Percentiles rank a stretch among this genome's conserved stretches.
phyloP scores from a whole-genome alignment of 2,329 filamentous ascomycete genomes.

The Rutstroemia sp. region DNA sequence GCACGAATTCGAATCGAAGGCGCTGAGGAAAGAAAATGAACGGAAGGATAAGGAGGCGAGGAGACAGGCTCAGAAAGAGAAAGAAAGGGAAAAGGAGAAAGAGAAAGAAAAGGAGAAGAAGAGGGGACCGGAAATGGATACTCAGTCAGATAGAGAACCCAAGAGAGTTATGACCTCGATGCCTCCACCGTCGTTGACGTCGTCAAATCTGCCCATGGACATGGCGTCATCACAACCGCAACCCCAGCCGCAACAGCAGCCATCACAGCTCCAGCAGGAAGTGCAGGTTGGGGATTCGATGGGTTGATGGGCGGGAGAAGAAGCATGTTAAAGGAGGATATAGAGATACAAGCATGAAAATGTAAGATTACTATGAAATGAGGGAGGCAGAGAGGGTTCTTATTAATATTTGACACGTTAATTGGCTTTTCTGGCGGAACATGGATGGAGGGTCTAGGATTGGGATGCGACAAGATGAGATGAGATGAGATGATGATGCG shows the following conservation, averaged over 20 bases:
- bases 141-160: conserved; percentile 18
- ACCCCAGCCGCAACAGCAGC: too few relatives aligned
- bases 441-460: background rate
- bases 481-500: background rate
- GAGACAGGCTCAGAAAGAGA: conserved; percentile 26
- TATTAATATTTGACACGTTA: too few relatives aligned
- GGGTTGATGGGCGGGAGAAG: too few relatives aligned
- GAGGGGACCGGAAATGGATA: conserved; percentile 19
- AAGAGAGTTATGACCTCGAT: conserved; percentile 23
- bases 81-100: conserved; percentile 15
- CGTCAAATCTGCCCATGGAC: background rate
- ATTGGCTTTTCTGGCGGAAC: too few relatives aligned
- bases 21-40: conserved; percentile 82
- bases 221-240: too few relatives aligned
- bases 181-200: conserved; percentile 5
- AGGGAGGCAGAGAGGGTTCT: background rate
- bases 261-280: too few relatives aligned
- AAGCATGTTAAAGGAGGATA: background rate
- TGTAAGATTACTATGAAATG: conserved; percentile 1
- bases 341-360: background rate
- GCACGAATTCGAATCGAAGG: conserved; percentile 98
- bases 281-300: too few relatives aligned
- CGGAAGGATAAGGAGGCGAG: conserved; percentile 41
- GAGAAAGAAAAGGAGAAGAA: conserved; percentile 27
- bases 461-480: background rate